Conservation (phyloP, 148 eudicot genomes). For the Drosera capensis region DNA sequence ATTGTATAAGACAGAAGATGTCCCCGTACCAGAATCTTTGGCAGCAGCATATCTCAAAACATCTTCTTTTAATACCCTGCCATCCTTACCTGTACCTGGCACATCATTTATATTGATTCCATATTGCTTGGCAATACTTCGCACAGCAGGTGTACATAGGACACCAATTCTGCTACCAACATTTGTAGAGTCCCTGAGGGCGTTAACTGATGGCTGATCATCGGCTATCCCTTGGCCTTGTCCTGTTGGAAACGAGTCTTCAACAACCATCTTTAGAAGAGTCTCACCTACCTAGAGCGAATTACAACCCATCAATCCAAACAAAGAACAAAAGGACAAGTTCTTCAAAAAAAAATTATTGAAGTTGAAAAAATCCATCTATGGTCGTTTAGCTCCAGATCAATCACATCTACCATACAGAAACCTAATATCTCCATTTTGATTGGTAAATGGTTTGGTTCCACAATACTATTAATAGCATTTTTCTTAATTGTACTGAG, state of each 20-base stretch:
- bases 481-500: too few species aligned
- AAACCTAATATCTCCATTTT: too few species aligned
- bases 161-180: constrained; percentile 22
- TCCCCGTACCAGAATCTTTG: constrained; percentile 24
- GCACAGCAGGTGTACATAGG: constrained; percentile 78
- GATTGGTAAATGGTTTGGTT: too few species aligned
- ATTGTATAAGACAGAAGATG: constrained; percentile 8
- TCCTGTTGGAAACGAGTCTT: constrained; percentile 22
- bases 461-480: too few species aligned
- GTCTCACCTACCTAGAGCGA: constrained; percentile 86
- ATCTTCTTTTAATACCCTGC: constrained; percentile 77
- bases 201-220: constrained; percentile 10
- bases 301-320: background rate
- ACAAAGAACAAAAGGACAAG: background rate
- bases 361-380: background rate
- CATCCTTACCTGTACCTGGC: constrained; percentile 61
- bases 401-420: too few species aligned
- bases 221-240: constrained; percentile 17
- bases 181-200: constrained; percentile 8
- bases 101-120: constrained; percentile 49
- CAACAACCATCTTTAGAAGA: constrained; percentile 49
- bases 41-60: constrained; percentile 41
- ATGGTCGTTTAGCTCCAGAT: too few species aligned
- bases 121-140: constrained; percentile 67
- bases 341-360: background rate